These are phyloP conservation scores for Metschnikowia gruessii DNA, from an alignment of 805 yeast species.

Conservation along the genomic window DNA sequence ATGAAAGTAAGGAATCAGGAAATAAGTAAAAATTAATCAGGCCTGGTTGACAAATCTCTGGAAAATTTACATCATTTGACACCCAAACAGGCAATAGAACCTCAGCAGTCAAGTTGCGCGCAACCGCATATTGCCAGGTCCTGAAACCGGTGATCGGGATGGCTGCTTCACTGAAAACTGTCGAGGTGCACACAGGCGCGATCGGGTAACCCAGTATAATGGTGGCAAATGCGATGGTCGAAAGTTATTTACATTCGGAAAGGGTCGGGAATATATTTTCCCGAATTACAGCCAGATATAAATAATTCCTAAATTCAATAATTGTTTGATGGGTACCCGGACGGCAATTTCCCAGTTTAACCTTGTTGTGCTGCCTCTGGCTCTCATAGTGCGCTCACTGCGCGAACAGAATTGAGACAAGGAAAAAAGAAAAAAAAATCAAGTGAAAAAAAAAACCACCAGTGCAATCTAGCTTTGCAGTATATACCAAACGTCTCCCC, in stretches of 20 bases:
- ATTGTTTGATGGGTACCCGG: not conserved
- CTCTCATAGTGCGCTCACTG: slow-evolving; percentile 1
- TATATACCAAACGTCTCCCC: not conserved
- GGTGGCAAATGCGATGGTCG: not conserved
- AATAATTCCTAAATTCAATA: not conserved
- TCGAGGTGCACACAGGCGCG: slow-evolving; percentile 8
- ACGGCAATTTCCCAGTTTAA: not conserved
- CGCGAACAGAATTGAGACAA: slow-evolving; percentile 5
- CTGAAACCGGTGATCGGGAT: not conserved
- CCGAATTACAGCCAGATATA: not conserved
- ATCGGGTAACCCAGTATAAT: slow-evolving; percentile 7
- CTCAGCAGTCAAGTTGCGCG: not conserved
- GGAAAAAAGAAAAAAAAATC: slow-evolving; percentile 2
- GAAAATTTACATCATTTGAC: not conserved
- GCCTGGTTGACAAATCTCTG: no score
- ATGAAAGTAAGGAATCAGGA: not conserved
- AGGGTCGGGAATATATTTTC: not conserved
- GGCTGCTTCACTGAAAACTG: not conserved
- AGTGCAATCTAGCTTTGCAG: slow-evolving; percentile 2
- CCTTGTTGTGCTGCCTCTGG: not conserved
- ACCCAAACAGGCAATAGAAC: no score
- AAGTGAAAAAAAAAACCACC: slow-evolving; percentile 4
- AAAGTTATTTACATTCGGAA: not conserved
- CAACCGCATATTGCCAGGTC: not conserved
- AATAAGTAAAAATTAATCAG: not conserved